phyloP scores from a whole-genome alignment of 768 basidiomycete genomes.

The Lentinus brumalis region DNA sequence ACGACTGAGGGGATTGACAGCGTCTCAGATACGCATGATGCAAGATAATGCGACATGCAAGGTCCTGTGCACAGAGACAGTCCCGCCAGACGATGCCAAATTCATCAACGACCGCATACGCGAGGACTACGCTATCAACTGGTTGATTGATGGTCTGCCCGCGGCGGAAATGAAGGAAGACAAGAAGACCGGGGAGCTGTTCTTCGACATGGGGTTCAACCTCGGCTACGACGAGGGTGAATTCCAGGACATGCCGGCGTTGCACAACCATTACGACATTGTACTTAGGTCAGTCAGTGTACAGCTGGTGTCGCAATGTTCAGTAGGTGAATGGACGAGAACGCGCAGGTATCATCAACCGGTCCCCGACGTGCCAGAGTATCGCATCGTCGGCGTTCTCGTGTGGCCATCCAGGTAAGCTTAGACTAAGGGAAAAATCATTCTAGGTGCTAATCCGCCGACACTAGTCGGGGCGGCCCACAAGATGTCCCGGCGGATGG shows the following conservation, averaged over 20 bases:
- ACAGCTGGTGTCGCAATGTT: neutral
- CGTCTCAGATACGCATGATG: slow-evolving; percentile 74
- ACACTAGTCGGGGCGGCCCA: slow-evolving; percentile 61
- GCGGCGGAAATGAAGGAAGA: slow-evolving; percentile 92
- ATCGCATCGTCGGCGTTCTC: slow-evolving; percentile 89
- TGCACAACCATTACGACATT: slow-evolving; percentile 95
- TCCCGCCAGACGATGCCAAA: slow-evolving; percentile 73
- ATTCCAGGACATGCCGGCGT: slow-evolving; percentile 58
- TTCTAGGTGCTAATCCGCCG: neutral
- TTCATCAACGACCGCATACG: slow-evolving; percentile 91
- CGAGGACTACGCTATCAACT: slow-evolving; percentile 93
- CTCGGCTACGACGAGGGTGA: slow-evolving; percentile 72
- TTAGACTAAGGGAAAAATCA: neutral
- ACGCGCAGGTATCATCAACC: slow-evolving; percentile 74
- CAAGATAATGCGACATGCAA: slow-evolving; percentile 75
- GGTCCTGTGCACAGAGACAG: slow-evolving; percentile 63
- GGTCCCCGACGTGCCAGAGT: slow-evolving; percentile 51
- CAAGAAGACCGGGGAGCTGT: slow-evolving; percentile 74
- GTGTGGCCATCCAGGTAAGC: slow-evolving; percentile 68
- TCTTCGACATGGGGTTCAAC: slow-evolving; percentile 94
- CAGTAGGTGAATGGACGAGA: neutral
- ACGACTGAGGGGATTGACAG: neutral
- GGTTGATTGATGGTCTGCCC: slow-evolving; percentile 93
- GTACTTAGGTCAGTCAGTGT: slow-evolving; percentile 58
- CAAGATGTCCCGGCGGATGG: slow-evolving; percentile 40